Evolutionary conservation across 176 grass and related monocot genomes (phyloP).

Genomic region (Lolium perenne): DNA sequence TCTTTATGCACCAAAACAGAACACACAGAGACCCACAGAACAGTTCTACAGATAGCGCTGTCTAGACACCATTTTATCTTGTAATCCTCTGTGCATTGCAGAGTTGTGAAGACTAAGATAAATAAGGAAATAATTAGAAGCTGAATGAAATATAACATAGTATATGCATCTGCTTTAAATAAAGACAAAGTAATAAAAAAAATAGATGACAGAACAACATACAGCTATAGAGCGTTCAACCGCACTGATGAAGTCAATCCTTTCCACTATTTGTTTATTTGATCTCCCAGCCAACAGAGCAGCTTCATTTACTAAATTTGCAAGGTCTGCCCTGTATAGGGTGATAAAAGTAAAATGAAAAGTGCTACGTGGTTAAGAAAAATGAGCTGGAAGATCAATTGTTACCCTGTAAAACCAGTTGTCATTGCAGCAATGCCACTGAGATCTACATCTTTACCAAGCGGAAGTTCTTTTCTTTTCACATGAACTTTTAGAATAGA

Average conservation of each 20-base stretch:
- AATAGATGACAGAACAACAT: conserved; percentile 56
- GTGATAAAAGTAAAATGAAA: conserved; percentile 44
- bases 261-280: conserved; percentile 97
- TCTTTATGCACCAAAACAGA: conserved; percentile 17
- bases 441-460: conserved; percentile 90
- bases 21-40: background rate
- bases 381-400: conserved; percentile 20
- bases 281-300: conserved; percentile 90
- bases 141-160: conserved; percentile 5
- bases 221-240: conserved; percentile 99
- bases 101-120: conserved; percentile 30
- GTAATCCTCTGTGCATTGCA: conserved; percentile 23
- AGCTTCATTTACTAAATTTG: conserved; percentile 99
- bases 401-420: conserved; percentile 98
- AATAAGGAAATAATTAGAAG: conserved; percentile 29
- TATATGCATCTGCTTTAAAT: background rate
- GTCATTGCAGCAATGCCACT: conserved; percentile 94
- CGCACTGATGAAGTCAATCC: conserved; percentile 90
- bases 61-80: conserved; percentile 21
- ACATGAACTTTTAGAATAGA: conserved; percentile 95
- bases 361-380: conserved; percentile 16
- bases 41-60: background rate
- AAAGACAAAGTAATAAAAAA: background rate
- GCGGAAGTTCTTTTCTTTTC: conserved; percentile 88
- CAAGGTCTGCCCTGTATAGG: conserved; percentile 94